Percentiles rank a stretch among this genome's conserved stretches.
Conservation (phyloP, 768 basidiomycete genomes). For the Amanita inopinata region DNA sequence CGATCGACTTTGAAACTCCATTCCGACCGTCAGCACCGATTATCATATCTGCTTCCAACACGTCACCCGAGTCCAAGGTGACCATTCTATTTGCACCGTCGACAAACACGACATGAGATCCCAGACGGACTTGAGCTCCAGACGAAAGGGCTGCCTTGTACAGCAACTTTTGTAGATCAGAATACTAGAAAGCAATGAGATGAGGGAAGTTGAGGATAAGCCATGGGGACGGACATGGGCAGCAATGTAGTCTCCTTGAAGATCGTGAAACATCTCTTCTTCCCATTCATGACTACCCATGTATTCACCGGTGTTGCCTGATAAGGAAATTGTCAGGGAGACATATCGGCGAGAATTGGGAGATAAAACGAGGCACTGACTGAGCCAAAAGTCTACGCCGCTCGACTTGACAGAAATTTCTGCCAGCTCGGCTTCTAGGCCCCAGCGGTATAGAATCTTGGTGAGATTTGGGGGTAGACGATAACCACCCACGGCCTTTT, state of each 20-base stretch:
- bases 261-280: conserved; percentile 39
- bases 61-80: conserved; percentile 29
- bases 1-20: conserved; percentile 27
- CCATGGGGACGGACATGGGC: conserved; percentile 27
- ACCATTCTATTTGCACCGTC: conserved; percentile 22
- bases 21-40: conserved; percentile 46
- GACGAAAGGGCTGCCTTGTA: conserved; percentile 32
- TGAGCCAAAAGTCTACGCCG: conserved; percentile 15
- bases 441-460: conserved; percentile 50
- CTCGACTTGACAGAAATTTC: conserved; percentile 16
- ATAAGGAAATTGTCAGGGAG: neutral
- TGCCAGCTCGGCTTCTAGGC: conserved; percentile 22
- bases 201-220: neutral
- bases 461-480: conserved; percentile 42
- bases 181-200: conserved; percentile 25
- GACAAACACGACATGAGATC: conserved; percentile 20
- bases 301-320: conserved; percentile 42
- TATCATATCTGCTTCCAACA: conserved; percentile 38
- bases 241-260: conserved; percentile 27
- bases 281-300: conserved; percentile 44
- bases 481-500: conserved; percentile 18
- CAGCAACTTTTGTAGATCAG: conserved; percentile 40
- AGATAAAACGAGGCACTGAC: conserved; percentile 10
- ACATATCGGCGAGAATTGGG: conserved; percentile 8
- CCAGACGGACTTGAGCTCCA: conserved; percentile 33